Percentiles rank a stretch among this genome's conserved stretches.
Evolutionary conservation across 2,329 filamentous ascomycete genomes (phyloP).

Genomic region (Fusarium keratoplasticum): DNA sequence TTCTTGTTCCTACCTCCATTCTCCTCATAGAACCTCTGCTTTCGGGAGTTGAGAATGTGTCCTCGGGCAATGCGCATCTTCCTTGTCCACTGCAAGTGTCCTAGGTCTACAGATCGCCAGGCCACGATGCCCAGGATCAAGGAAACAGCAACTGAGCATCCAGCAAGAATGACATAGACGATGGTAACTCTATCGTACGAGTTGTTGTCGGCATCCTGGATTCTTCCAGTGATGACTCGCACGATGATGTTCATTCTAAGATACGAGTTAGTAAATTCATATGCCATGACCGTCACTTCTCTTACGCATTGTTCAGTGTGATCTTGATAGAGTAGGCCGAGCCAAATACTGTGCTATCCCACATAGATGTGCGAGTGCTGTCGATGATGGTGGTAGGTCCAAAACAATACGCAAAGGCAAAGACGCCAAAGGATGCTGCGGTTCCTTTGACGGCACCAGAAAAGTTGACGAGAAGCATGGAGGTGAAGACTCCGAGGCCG

Average conservation of each 20-base stretch:
- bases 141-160: background rate
- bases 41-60: background rate
- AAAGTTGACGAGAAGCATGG: conserved; percentile 67
- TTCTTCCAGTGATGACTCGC: background rate
- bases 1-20: background rate
- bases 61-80: background rate
- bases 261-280: background rate
- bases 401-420: conserved; percentile 64
- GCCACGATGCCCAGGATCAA: background rate
- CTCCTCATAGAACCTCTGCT: background rate
- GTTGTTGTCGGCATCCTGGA: conserved; percentile 1
- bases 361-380: conserved; percentile 68
- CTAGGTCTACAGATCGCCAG: background rate
- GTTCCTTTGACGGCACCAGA: conserved; percentile 60
- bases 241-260: background rate
- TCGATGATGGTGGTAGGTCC: conserved; percentile 70
- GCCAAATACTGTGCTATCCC: conserved; percentile 68
- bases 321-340: conserved; percentile 69
- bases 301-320: conserved; percentile 64
- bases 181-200: conserved; percentile 2
- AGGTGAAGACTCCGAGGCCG: conserved; percentile 59
- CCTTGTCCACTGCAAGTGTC: background rate
- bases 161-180: background rate
- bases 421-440: conserved; percentile 68
- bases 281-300: accelerated